Evolutionary conservation across 148 eudicot genomes (phyloP).

Genomic region (Rhododendron williamsianum): DNA sequence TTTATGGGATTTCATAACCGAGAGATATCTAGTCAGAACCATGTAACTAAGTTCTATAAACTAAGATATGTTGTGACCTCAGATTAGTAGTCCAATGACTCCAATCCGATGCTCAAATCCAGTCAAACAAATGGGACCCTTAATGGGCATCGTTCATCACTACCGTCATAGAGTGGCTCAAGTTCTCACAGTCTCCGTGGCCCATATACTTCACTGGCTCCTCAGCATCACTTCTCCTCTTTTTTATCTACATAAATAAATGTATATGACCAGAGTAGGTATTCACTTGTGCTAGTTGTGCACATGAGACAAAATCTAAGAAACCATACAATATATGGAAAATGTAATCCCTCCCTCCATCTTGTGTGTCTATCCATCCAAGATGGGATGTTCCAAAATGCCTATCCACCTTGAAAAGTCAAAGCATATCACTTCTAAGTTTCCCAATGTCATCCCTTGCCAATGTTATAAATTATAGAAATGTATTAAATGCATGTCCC

Average conservation of each 20-base stretch:
- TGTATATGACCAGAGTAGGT: not conserved
- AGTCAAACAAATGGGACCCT: not conserved
- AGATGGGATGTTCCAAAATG: not conserved
- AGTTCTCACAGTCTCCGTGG: slow-evolving; percentile 90
- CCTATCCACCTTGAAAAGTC: not conserved
- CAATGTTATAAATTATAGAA: not conserved
- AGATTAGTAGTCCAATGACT: not conserved
- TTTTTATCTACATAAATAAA: slow-evolving; percentile 51
- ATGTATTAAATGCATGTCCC: not conserved
- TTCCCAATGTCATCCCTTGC: not conserved
- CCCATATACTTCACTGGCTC: slow-evolving; percentile 95
- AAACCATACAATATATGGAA: not conserved
- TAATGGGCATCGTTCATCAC: not conserved
- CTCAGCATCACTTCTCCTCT: slow-evolving; percentile 72
- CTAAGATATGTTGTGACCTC: not conserved
- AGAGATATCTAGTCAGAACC: not conserved
- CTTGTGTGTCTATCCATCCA: not conserved
- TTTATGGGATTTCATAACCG: not conserved
- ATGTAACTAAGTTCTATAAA: not conserved
- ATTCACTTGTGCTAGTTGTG: not conserved
- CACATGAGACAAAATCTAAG: not conserved
- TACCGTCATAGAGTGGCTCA: slow-evolving; percentile 88
- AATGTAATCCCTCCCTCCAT: not conserved
- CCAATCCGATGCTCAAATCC: not conserved
- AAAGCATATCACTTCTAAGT: not conserved